A percentile compares a stretch with the other conserved stretches of the same genome.
Evolutionary conservation across 2,329 filamentous ascomycete genomes (phyloP).

Genomic region (Aspergillus viridinutans): DNA sequence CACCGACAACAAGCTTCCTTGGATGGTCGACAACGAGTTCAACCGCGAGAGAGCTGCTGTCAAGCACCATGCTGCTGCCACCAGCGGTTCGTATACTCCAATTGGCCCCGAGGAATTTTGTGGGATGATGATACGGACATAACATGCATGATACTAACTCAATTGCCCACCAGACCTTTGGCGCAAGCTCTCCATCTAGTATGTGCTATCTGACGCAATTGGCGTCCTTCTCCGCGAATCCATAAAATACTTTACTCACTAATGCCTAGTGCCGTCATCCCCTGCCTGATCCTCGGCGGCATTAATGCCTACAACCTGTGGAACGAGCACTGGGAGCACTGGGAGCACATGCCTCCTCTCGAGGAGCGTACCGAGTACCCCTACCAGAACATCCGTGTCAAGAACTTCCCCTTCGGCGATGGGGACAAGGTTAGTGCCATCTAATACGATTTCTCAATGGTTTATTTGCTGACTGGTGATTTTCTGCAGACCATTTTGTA

Average conservation of each 20-base stretch:
- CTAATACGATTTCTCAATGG: background rate
- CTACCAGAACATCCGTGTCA: constrained; percentile 96
- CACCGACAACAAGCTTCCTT: constrained; percentile 55
- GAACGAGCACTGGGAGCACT: constrained; percentile 97
- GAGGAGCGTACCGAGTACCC: constrained; percentile 91
- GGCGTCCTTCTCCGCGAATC: background rate
- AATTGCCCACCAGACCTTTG: constrained; percentile 66
- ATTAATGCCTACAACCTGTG: constrained; percentile 88
- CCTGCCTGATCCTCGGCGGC: constrained; percentile 64
- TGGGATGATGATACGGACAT: background rate
- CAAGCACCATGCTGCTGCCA: constrained; percentile 81
- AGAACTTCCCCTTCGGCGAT: constrained; percentile 93
- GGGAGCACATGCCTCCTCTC: constrained; percentile 74
- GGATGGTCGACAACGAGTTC: constrained; percentile 79
- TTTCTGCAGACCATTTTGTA: constrained; percentile 60
- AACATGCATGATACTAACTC: constrained; percentile 18
- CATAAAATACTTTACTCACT: constrained; percentile 12
- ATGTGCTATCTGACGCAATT: constrained; percentile 43
- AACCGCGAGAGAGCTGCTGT: constrained; percentile 86
- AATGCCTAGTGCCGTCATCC: constrained; percentile 63
- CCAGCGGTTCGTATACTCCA: constrained; percentile 63
- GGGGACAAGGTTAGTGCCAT: constrained; percentile 75
- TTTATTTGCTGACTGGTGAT: constrained; percentile 5
- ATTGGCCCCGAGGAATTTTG: constrained; percentile 3
- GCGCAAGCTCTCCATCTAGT: constrained; percentile 96